These are phyloP conservation scores for Chenopodium suecicum DNA, from an alignment of 148 eudicot species.

Conservation along the genomic window DNA sequence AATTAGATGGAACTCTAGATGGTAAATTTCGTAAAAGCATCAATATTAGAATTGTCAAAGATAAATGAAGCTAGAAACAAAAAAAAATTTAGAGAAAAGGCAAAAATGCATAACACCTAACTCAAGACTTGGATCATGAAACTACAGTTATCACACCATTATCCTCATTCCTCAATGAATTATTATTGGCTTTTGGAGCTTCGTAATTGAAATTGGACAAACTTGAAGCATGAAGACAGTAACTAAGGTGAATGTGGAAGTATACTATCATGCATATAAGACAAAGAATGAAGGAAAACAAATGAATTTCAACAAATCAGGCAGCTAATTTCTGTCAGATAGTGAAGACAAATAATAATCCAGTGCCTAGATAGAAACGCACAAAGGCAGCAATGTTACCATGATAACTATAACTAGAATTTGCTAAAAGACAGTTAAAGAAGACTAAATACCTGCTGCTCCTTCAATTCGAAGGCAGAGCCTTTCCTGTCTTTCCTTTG, in stretches of 20 bases:
- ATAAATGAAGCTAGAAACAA: not conserved
- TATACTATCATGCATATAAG: not conserved
- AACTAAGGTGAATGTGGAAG: not conserved
- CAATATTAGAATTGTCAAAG: not conserved
- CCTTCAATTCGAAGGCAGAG: constrained; percentile 46
- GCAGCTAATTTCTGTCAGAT: not conserved
- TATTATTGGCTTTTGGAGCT: not conserved
- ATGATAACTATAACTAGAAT: not conserved
- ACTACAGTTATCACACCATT: not conserved
- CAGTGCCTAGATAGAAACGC: not conserved
- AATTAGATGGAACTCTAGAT: not conserved
- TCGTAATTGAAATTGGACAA: not conserved
- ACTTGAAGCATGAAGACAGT: not conserved
- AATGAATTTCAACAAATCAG: not conserved
- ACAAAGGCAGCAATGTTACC: not conserved
- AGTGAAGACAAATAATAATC: not conserved
- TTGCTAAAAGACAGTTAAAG: not conserved
- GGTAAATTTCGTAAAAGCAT: not conserved
- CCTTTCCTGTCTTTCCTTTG: constrained; percentile 59
- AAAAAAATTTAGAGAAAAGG: not conserved
- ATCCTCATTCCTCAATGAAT: not conserved
- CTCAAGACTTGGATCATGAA: too few relatives aligned
- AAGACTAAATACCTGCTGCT: constrained; percentile 56
- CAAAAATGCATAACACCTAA: not conserved
- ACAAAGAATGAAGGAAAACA: not conserved